Conservation (phyloP, 345 rosid species). For the Brassica nigra region DNA sequence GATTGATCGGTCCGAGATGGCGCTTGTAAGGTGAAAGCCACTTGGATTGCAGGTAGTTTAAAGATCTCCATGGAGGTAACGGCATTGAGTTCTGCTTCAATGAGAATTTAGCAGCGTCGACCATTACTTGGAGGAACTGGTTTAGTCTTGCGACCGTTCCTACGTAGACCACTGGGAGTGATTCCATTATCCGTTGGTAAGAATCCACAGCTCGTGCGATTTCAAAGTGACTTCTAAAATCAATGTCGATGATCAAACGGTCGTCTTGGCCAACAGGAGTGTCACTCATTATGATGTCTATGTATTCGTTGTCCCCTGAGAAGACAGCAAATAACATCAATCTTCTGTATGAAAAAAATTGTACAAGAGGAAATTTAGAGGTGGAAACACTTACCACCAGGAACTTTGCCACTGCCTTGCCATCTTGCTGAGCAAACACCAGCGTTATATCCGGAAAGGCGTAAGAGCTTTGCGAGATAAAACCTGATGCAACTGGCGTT, state of each 20-base stretch:
- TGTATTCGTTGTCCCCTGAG: constrained; percentile 82
- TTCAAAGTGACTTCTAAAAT: constrained; percentile 89
- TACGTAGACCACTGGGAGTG: constrained; percentile 74
- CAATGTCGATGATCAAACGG: constrained; percentile 79
- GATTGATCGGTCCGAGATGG: constrained; percentile 47
- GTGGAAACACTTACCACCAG: constrained; percentile 70
- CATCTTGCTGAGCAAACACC: constrained; percentile 83
- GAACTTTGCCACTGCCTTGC: constrained; percentile 82
- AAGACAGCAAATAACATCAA: neutral
- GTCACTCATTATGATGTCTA: constrained; percentile 64
- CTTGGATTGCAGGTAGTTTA: constrained; percentile 78
- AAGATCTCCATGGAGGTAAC: constrained; percentile 95
- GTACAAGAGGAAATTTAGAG: neutral
- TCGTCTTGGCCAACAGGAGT: constrained; percentile 52
- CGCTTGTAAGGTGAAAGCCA: constrained; percentile 77
- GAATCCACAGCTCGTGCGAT: constrained; percentile 93
- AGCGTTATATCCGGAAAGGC: constrained; percentile 83
- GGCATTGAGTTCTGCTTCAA: constrained; percentile 89
- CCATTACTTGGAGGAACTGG: constrained; percentile 86
- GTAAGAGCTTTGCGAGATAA: constrained; percentile 68
- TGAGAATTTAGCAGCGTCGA: constrained; percentile 75
- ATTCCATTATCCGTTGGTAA: constrained; percentile 69
- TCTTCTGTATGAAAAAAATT: neutral
- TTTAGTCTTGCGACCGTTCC: constrained; percentile 65
- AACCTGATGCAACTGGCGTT: constrained; percentile 82